Evolutionary conservation across 2,329 filamentous ascomycete species (phyloP).

Genomic region (Arthrinium phaeospermum): DNA sequence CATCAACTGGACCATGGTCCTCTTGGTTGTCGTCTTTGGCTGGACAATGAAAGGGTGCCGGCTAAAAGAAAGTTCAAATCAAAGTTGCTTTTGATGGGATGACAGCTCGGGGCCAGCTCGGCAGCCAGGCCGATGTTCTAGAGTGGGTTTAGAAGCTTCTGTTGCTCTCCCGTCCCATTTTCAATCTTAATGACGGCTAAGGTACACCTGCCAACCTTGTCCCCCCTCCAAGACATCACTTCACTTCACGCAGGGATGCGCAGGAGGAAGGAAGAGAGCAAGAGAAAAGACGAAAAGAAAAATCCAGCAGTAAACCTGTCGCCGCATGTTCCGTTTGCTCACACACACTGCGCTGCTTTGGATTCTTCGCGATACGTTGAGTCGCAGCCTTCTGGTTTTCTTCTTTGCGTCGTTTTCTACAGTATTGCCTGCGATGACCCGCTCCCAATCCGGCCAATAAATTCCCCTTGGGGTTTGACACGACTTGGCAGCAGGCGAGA

Average conservation of each 20-base stretch:
- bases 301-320: background rate
- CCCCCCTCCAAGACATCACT: background rate
- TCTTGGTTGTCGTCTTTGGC: background rate
- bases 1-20: background rate
- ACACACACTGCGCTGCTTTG: background rate
- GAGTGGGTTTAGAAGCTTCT: constrained; percentile 13
- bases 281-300: background rate
- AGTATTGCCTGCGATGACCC: constrained; percentile 3
- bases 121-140: constrained; percentile 11
- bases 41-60: background rate
- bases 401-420: background rate
- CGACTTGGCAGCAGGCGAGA: background rate
- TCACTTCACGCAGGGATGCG: background rate
- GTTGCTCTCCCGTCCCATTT: background rate
- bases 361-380: background rate
- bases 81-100: constrained; percentile 14
- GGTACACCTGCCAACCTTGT: background rate
- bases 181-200: background rate
- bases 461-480: constrained; percentile 14
- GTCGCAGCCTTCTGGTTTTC: background rate
- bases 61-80: constrained; percentile 10
- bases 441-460: background rate
- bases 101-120: constrained; percentile 3
- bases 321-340: background rate
- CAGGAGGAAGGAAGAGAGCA: background rate